These are phyloP conservation scores for Naegleria fowleri DNA, from an alignment of 208 protist genomes.

Conservation along the genomic window DNA sequence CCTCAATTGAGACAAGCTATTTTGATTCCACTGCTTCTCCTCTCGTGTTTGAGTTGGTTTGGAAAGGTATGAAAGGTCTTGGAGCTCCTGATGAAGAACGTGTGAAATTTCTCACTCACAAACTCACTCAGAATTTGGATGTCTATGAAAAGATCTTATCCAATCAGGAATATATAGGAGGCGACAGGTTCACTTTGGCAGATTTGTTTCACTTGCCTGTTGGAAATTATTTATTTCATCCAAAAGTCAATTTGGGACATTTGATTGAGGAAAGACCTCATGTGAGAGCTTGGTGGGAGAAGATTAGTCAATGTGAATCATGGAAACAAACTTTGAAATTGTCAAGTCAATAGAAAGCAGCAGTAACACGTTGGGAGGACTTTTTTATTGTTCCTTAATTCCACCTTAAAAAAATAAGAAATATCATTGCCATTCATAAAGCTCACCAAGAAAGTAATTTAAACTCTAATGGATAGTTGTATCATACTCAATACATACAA, in stretches of 20 bases:
- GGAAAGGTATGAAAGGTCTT: background rate
- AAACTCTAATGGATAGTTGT: too few relatives aligned
- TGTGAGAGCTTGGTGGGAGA: background rate
- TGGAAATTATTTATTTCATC: background rate
- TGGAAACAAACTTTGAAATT: background rate
- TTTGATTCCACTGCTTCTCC: background rate
- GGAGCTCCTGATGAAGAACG: background rate
- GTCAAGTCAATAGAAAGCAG: too few relatives aligned
- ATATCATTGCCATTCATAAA: too few relatives aligned
- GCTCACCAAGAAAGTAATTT: too few relatives aligned
- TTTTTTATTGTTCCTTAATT: too few relatives aligned
- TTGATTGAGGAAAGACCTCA: background rate
- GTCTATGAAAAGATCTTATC: constrained; percentile 7
- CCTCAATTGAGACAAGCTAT: background rate
- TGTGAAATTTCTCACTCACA: background rate
- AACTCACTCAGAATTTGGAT: background rate
- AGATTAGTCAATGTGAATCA: background rate
- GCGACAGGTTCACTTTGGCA: background rate
- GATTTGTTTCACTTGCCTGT: background rate
- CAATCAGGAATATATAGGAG: background rate
- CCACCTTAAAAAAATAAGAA: too few relatives aligned
- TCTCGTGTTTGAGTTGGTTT: background rate
- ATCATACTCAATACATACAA: too few relatives aligned
- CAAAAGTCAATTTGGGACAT: background rate
- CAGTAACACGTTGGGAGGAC: too few relatives aligned